Evolutionary conservation across 2,329 filamentous ascomycete genomes (phyloP).

Genomic region (Monilinia laxa): DNA sequence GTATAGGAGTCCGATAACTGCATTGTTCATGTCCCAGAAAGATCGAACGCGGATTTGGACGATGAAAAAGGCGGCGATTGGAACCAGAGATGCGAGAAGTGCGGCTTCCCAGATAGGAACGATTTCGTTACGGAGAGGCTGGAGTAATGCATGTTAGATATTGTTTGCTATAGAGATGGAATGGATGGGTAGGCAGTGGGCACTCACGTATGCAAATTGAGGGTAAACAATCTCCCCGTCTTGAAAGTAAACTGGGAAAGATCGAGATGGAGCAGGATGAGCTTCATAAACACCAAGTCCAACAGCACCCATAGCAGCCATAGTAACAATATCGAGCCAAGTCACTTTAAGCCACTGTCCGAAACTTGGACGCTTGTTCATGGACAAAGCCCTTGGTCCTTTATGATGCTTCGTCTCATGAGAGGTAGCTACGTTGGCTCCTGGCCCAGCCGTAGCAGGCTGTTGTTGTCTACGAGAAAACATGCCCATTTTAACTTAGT

Average conservation of each 20-base stretch:
- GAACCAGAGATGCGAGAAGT: slow-evolving; percentile 62
- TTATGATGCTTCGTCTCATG: slow-evolving; percentile 15
- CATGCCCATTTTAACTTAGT: slow-evolving; percentile 14
- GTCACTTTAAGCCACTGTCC: slow-evolving; percentile 69
- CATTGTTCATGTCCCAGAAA: slow-evolving; percentile 72
- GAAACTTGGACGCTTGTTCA: slow-evolving; percentile 57
- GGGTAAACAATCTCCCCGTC: slow-evolving; percentile 69
- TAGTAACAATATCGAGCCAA: slow-evolving; percentile 66
- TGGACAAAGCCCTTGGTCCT: slow-evolving; percentile 39
- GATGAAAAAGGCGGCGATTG: slow-evolving; percentile 62
- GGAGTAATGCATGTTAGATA: neutral
- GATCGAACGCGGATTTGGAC: slow-evolving; percentile 67
- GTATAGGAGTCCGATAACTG: slow-evolving; percentile 67
- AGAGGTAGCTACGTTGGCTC: slow-evolving; percentile 12
- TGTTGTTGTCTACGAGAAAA: slow-evolving; percentile 19
- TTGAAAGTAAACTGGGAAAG: slow-evolving; percentile 65
- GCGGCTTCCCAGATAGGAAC: slow-evolving; percentile 70
- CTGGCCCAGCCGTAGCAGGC: neutral
- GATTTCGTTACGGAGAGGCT: slow-evolving; percentile 63
- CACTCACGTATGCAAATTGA: slow-evolving; percentile 59
- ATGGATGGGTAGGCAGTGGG: no score
- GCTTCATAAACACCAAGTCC: slow-evolving; percentile 67
- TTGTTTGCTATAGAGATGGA: neutral
- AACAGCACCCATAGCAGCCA: slow-evolving; percentile 63
- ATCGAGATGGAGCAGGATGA: slow-evolving; percentile 64